phyloP scores from a whole-genome alignment of 1,284 basidiomycete genomes.

The Cryptococcus floricola region DNA sequence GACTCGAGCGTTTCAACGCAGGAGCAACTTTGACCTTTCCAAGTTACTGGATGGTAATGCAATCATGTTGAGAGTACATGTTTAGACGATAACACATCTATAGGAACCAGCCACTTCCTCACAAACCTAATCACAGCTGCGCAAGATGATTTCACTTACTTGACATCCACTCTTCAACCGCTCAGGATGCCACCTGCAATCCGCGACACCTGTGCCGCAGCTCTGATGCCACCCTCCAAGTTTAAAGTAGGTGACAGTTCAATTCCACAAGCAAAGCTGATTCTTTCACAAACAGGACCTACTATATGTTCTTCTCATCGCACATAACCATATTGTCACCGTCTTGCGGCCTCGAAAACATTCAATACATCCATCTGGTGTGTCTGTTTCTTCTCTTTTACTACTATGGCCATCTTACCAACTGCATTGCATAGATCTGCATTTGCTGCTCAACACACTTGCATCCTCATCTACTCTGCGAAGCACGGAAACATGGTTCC shows the following conservation, averaged over 20 bases:
- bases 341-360: constrained; percentile 86
- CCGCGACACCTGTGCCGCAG: constrained; percentile 68
- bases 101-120: constrained; percentile 79
- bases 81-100: not conserved
- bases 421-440: constrained; percentile 60
- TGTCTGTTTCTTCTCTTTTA: constrained; percentile 14
- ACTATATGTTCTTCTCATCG: constrained; percentile 82
- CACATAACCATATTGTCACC: constrained; percentile 74
- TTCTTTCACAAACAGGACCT: constrained; percentile 60
- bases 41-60: constrained; percentile 69
- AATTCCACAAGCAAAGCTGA: not conserved
- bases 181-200: constrained; percentile 66
- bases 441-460: constrained; percentile 75
- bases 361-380: constrained; percentile 88
- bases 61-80: constrained; percentile 6
- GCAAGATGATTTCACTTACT: constrained; percentile 75
- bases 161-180: constrained; percentile 74
- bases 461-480: constrained; percentile 62
- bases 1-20: constrained; percentile 74
- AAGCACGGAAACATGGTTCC: constrained; percentile 85
- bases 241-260: constrained; percentile 60
- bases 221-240: constrained; percentile 70
- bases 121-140: constrained; percentile 64
- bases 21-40: constrained; percentile 87
- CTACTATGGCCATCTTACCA: not conserved